Percentiles rank a stretch among this genome's conserved stretches.
Conservation (phyloP, 2,329 filamentous ascomycete species). For the Fusarium buxicola region DNA sequence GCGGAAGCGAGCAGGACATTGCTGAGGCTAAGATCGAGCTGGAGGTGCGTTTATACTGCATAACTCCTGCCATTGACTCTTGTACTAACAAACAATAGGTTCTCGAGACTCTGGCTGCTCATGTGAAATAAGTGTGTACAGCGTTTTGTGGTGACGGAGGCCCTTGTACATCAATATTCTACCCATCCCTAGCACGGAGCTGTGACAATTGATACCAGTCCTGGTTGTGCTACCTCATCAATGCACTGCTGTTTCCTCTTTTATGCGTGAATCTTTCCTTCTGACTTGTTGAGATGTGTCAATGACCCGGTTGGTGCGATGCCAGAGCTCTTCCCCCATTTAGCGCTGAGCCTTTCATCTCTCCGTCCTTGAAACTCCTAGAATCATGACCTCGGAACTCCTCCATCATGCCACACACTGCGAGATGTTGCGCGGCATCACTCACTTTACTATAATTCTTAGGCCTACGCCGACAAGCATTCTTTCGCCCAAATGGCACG, state of each 20-base stretch:
- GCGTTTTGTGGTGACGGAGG: slow-evolving; percentile 57
- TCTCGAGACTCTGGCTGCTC: slow-evolving; percentile 84
- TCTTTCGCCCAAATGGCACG: slow-evolving; percentile 28
- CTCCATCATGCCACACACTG: slow-evolving; percentile 18
- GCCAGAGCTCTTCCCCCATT: slow-evolving; percentile 13
- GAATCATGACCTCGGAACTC: slow-evolving; percentile 3
- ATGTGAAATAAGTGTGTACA: slow-evolving; percentile 78
- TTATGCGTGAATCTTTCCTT: slow-evolving; percentile 36
- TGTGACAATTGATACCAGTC: slow-evolving; percentile 53
- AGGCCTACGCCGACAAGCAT: not conserved
- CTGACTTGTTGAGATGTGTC: not conserved
- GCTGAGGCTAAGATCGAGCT: slow-evolving; percentile 99
- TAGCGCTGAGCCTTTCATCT: slow-evolving; percentile 15
- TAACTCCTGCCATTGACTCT: slow-evolving; percentile 1
- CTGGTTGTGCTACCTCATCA: slow-evolving; percentile 46
- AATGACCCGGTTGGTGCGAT: slow-evolving; percentile 29
- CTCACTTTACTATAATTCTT: slow-evolving; percentile 14
- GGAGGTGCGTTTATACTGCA: slow-evolving; percentile 72
- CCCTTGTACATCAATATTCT: slow-evolving; percentile 58
- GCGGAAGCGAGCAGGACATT: slow-evolving; percentile 95
- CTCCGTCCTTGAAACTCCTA: slow-evolving; percentile 14
- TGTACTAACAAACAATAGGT: slow-evolving; percentile 67
- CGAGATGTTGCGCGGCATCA: slow-evolving; percentile 18
- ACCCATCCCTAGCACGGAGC: slow-evolving; percentile 51
- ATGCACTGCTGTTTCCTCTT: slow-evolving; percentile 28